These are phyloP conservation scores for Raffaelea arxii DNA, from an alignment of 2,329 filamentous ascomycete genomes.

Conservation along the genomic window DNA sequence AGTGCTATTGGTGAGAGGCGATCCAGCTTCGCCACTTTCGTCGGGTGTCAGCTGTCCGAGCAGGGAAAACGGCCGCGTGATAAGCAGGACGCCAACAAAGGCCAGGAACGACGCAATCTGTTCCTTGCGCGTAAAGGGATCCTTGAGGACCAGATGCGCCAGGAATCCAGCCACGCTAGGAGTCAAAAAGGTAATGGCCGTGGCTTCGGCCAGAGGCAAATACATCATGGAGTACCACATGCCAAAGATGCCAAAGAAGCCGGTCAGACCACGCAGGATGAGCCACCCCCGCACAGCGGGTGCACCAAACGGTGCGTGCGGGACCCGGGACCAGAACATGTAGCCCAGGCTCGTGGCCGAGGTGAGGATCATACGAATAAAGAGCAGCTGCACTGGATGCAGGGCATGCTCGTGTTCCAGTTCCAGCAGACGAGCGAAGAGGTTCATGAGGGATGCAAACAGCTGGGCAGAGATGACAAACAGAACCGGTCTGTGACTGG, in stretches of 20 bases:
- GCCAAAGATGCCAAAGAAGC: conserved; percentile 64
- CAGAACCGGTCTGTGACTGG: conserved; percentile 59
- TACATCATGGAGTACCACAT: conserved; percentile 63
- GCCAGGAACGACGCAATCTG: conserved; percentile 68
- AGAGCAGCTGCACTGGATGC: conserved; percentile 77
- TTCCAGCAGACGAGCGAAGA: conserved; percentile 67
- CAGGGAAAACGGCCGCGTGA: conserved; percentile 54
- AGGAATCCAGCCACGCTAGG: conserved; percentile 72
- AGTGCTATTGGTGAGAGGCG: background rate
- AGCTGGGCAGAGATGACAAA: conserved; percentile 68
- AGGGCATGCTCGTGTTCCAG: conserved; percentile 55
- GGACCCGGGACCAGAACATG: conserved; percentile 61
- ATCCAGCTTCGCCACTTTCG: background rate
- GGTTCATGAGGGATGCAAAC: conserved; percentile 80
- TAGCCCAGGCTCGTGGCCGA: conserved; percentile 56
- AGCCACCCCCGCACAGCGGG: conserved; percentile 59
- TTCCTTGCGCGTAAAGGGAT: conserved; percentile 70
- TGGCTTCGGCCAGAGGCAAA: conserved; percentile 76
- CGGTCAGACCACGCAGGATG: conserved; percentile 23
- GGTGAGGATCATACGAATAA: conserved; percentile 70
- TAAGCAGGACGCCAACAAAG: conserved; percentile 70
- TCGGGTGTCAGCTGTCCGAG: conserved; percentile 18
- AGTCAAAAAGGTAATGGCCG: conserved; percentile 78
- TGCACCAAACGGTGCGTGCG: conserved; percentile 61
- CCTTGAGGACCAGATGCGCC: conserved; percentile 63